Conservation (phyloP, 768 basidiomycete genomes). For the Gautieria morchelliformis region DNA sequence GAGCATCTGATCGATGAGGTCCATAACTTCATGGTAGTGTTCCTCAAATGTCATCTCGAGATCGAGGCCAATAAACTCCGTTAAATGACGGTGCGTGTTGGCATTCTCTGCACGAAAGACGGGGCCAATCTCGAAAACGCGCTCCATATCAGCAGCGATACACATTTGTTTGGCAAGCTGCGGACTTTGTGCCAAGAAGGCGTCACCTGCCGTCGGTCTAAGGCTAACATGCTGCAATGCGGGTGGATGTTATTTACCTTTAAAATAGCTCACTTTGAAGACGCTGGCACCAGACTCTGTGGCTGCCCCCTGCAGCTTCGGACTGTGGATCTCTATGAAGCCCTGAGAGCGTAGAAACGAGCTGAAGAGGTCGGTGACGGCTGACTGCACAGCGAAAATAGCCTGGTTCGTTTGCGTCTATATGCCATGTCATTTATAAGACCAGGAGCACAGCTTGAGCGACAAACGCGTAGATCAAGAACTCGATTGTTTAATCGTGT, state of each 20-base stretch:
- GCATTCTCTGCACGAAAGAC: slow-evolving; percentile 98
- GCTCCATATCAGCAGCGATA: slow-evolving; percentile 96
- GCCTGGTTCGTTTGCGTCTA: slow-evolving; percentile 95
- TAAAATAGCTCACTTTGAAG: slow-evolving; percentile 97
- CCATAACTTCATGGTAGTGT: slow-evolving; percentile 97
- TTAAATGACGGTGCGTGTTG: slow-evolving; percentile 95
- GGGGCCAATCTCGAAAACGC: slow-evolving; percentile 93
- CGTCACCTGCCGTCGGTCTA: slow-evolving; percentile 44
- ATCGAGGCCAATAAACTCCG: slow-evolving; percentile 98
- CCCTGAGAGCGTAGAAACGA: slow-evolving; percentile 61
- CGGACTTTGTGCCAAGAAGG: slow-evolving; percentile 93
- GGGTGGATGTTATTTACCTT: slow-evolving; percentile 42
- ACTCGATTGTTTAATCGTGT: slow-evolving; percentile 93
- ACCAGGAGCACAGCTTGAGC: neutral
- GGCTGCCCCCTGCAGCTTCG: slow-evolving; percentile 93
- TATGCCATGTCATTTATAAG: neutral
- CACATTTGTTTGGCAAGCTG: slow-evolving; percentile 99
- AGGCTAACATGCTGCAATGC: neutral
- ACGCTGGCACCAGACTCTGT: slow-evolving; percentile 96
- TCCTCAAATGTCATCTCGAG: slow-evolving; percentile 98
- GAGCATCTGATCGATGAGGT: slow-evolving; percentile 81
- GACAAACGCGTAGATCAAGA: slow-evolving; percentile 79
- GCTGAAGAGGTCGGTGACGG: slow-evolving; percentile 83
- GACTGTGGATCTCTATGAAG: slow-evolving; percentile 94
- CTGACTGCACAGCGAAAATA: slow-evolving; percentile 86